Evolutionary conservation across 352 stramenopile species (phyloP).

Genomic region (Phytopythium oedochilum): DNA sequence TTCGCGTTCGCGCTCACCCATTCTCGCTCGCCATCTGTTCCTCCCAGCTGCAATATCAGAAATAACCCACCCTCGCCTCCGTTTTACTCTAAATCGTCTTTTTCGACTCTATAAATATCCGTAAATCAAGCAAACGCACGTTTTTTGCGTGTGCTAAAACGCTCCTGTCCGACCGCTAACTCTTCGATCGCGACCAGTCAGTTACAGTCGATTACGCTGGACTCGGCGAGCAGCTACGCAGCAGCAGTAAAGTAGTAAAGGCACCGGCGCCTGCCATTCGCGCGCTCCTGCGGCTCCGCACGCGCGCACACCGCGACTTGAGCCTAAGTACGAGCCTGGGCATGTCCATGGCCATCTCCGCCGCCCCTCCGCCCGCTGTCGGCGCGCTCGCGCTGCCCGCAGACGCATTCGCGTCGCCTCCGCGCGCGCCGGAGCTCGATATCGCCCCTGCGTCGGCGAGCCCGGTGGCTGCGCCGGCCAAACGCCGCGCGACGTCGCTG

Average conservation of each 20-base stretch:
- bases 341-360: not conserved
- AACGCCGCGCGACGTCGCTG: conserved; percentile 50
- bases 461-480: conserved; percentile 14
- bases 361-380: not conserved
- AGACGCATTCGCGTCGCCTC: conserved; percentile 5
- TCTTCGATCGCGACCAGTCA: not conserved
- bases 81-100: not conserved
- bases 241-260: not conserved
- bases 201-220: not conserved
- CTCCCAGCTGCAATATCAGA: not conserved
- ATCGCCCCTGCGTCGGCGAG: not conserved
- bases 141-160: not conserved
- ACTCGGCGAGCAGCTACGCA: not conserved
- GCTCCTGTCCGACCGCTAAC: not conserved
- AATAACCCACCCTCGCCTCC: not conserved
- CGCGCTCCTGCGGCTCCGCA: not conserved
- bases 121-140: not conserved
- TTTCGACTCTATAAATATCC: not conserved
- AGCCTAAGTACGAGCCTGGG: too few species aligned
- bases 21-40: not conserved
- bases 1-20: not conserved
- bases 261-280: not conserved
- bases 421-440: conserved; percentile 5
- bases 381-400: not conserved
- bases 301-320: too few species aligned